Conservation (phyloP, 202 grass and related monocot species). For the Hordeum pubiflorum region DNA sequence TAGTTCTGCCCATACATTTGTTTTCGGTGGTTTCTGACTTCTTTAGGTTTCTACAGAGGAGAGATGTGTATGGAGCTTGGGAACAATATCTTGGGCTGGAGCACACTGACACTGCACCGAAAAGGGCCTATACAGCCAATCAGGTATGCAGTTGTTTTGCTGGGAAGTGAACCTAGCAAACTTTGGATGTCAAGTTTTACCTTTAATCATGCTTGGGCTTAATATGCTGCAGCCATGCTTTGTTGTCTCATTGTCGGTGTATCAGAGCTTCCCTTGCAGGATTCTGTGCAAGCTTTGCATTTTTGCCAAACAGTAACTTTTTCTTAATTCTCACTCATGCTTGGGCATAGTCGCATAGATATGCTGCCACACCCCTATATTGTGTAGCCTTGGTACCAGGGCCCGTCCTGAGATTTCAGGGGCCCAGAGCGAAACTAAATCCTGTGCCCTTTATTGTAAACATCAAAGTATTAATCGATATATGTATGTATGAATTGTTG, state of each 20-base stretch:
- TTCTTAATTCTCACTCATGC: neutral
- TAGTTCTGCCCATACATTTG: constrained; percentile 1
- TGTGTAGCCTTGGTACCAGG: no score
- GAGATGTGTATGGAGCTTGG: constrained; percentile 94
- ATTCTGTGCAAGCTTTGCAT: neutral
- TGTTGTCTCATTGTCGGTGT: neutral
- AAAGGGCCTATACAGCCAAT: constrained; percentile 65
- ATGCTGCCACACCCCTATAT: no score
- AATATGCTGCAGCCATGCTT: neutral
- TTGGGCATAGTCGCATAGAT: neutral
- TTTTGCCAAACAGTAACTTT: neutral
- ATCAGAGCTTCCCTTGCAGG: neutral
- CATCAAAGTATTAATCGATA: no score
- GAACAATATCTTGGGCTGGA: constrained; percentile 96
- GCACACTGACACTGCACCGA: constrained; percentile 76
- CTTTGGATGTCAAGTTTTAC: neutral
- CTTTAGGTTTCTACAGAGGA: constrained; percentile 52
- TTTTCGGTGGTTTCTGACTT: constrained; percentile 12
- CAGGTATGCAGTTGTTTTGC: constrained; percentile 45
- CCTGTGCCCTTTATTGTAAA: no score
- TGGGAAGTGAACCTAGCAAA: neutral
- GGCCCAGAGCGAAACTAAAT: no score
- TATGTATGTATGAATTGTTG: no score
- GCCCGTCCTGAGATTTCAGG: no score
- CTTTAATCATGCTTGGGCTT: neutral